Evolutionary conservation across 805 yeast genomes (phyloP), one percentile per base, ranked within the genome.

Genomic region (Saturnispora halmiae): DNA sequence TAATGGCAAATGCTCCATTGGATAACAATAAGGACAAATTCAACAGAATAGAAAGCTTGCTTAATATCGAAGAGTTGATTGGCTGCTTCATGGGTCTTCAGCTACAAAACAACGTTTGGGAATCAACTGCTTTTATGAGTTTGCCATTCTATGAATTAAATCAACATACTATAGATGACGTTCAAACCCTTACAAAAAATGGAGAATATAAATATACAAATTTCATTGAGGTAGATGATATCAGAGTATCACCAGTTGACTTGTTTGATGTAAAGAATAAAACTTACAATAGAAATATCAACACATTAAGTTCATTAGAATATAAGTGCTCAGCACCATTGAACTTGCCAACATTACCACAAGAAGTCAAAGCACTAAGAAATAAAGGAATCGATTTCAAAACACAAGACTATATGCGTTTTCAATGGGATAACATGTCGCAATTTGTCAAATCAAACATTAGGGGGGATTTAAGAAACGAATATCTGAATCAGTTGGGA

Each of bases 361-460:
- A 75, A 45, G 81, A 75, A 28, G 61, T 75, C 44, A 75, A 70
- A 31, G 79, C 74, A 31, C 51, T 75, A 37, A 63, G 70, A 10
- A 78, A 31, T 2, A 8, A 14, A 6, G 10, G 8, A 18, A 16
- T 39, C 11, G 21, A 15, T 28, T 39, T 39, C 15, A 22, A 25
- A 20, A 18, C 26, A 5, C 31, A 39, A 7, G 42, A 39, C 22
- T 11, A n/a, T 10, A 9, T 33, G 4, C 19, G 42, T 21, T 16
- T 6, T 14, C 33, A 39, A 13, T 39, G 30, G 26, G n/a, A 21
- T 5, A 14, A 6, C 26, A 39, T 39, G 42, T 11, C 27, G 11
- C 25, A 39, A 3, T 39, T 39, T 27, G 16, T 32, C 21, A 25
- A 18, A 13, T 19, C 19, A 10, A 27, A n/a, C 10, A 10, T 27